Evolutionary conservation across 2,329 filamentous ascomycete species (phyloP), one percentile per base, ranked within the genome.

Genomic region (Didymella pinodella): DNA sequence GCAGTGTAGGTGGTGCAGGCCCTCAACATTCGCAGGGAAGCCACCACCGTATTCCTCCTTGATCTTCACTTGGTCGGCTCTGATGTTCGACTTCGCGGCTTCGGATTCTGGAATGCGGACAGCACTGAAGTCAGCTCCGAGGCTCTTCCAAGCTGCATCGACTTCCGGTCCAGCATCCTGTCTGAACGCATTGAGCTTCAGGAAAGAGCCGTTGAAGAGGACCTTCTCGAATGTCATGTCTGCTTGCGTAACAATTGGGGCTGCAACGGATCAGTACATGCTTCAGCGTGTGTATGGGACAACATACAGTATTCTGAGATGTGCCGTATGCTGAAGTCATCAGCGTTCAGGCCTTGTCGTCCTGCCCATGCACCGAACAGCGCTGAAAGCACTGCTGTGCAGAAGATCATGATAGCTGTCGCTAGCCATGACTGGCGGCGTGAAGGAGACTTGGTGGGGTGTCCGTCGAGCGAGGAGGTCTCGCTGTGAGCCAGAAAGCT

Each of bases 1-100:
- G 57, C 86, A 88, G 65, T 88, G 84, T 3, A 86, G 70, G 54
- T 86, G 84, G 62, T 85, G 83, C 70, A 85, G 73, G 3, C 83
- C 84, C 65, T 86, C 83, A 1, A 86, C 81, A 46, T 86, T 84
- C 16, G 84, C 84, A 4, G 84, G 76, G 69, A 82, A 88, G 0
- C 86, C 86, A 14, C 85, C 85, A 0, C 86, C 87, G 64, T 88
- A 83, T 59, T 84, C 81, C 6, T 80, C 75, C 8, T 77, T 79
- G 28, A 87, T 80, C 64, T 86, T 84, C 8, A 88, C 86, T 61
- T 88, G 85, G n/a, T 84, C 80, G 6, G 70, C 61, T 1, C 80
- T 77, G 20, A 88, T 75, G 0, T 85, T 85, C 7, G 84, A 84
- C 7, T 69, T 57, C 26, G 61, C 66, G 0, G 84, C 85, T 45